Evolutionary conservation across 495 filamentous ascomycete genomes (phyloP), one percentile per base, ranked within the genome.

Genomic region (Hypoxylon perforatum): DNA sequence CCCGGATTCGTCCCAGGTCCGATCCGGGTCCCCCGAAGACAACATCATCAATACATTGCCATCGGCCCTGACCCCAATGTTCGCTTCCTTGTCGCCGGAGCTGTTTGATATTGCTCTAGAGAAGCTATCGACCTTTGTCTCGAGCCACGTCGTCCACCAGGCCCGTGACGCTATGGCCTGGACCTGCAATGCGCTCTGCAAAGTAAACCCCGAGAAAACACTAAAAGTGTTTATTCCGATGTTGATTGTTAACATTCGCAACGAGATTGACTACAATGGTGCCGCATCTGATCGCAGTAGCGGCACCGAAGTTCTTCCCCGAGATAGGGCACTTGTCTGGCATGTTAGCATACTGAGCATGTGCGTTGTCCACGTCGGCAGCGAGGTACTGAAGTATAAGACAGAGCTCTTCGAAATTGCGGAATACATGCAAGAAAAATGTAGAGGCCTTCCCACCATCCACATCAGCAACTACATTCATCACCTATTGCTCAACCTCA

Each of bases 141-240:
- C 89, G 18, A 91, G 91, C 64, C 96, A 99, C 81, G 96, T 98
- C 38, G 94, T 98, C 19, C 94, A 99, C 69, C 95, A 98, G 76
- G 94, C 95, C 38, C 84, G 95, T 62, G 95, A 99, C 82, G 95
- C 96, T 15, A 97, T 98, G 92, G 95, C 95, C 1, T 99, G 97
- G 82, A 97, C 97, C 41, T 96, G 93, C 84, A 98, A 97, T 74
- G 90, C 90, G 0, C 81, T 98, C 17, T 96, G 94, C 85, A 98
- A 98, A 77, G 90, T 94, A 66, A 91, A 94, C 67, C 95, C 95
- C 0, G 88, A 92, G 70, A 97, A 97, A 80, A 90, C 93, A 3
- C 83, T 99, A 35, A 95, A 92, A 71, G 86, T 91, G 18, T 89
- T 99, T 57, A 85, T 98, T 23, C 95, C 95, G 0, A 90, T 96